Evolutionary conservation across 208 protist genomes (phyloP).

Genomic region (Spongospora subterranea): DNA sequence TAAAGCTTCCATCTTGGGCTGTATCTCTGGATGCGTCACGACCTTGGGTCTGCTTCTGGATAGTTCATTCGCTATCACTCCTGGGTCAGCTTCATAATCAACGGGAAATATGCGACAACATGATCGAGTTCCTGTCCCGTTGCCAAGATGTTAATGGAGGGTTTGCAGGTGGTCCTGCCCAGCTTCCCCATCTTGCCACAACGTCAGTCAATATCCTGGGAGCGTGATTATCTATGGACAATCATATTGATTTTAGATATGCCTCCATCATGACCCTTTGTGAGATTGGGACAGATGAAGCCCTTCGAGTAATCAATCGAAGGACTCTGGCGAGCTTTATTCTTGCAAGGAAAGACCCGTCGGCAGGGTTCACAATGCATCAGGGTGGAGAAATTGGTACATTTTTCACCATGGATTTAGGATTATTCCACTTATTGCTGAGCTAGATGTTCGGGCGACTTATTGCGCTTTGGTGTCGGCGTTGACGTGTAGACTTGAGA

Average conservation of each 20-base stretch:
- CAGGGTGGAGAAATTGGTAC: constrained; percentile 77
- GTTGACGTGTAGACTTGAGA: not conserved
- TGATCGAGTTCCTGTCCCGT: constrained; percentile 9
- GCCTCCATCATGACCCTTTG: constrained; percentile 76
- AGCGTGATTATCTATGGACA: not conserved
- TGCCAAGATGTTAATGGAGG: constrained; percentile 75
- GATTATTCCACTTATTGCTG: not conserved
- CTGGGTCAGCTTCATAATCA: constrained; percentile 54
- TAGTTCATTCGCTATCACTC: constrained; percentile 64
- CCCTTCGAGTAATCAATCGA: constrained; percentile 54
- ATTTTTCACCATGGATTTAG: not conserved
- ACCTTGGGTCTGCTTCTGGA: constrained; percentile 67
- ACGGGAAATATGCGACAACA: not conserved
- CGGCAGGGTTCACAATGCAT: constrained; percentile 80
- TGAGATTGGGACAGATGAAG: constrained; percentile 70
- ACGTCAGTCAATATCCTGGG: too few relatives aligned
- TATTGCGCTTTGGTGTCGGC: constrained; percentile 25
- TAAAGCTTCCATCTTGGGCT: not conserved
- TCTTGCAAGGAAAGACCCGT: constrained; percentile 44
- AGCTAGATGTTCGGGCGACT: constrained; percentile 62
- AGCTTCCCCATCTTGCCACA: constrained; percentile 79
- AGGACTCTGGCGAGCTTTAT: constrained; percentile 50
- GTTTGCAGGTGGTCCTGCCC: constrained; percentile 78
- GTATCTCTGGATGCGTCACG: constrained; percentile 60
- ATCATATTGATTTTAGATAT: constrained; percentile 62